Evolutionary conservation across 2,329 filamentous ascomycete species (phyloP).

Genomic region (Juglanconis sp.): DNA sequence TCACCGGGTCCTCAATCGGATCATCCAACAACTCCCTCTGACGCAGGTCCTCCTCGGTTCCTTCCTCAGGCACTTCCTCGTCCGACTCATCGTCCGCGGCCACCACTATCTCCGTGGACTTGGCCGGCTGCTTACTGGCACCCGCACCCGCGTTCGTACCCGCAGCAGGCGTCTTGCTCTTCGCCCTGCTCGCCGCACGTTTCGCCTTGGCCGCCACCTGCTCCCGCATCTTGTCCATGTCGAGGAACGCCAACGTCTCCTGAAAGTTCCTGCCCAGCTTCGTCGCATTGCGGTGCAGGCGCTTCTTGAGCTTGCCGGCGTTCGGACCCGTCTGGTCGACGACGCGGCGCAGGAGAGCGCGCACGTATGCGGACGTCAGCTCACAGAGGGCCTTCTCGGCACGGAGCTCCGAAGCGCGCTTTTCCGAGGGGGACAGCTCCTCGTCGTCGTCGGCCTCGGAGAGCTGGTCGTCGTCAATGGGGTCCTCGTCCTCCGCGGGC

Average conservation of each 20-base stretch:
- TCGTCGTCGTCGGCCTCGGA: conserved; percentile 57
- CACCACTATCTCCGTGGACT: conserved; percentile 44
- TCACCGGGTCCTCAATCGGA: conserved; percentile 32
- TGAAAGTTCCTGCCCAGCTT: conserved; percentile 82
- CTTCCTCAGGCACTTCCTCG: conserved; percentile 50
- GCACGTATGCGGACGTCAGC: conserved; percentile 78
- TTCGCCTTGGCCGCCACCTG: conserved; percentile 37
- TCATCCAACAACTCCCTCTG: conserved; percentile 53
- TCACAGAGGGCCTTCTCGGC: conserved; percentile 85
- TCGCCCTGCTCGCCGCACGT: conserved; percentile 30
- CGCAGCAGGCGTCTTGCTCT: conserved; percentile 33
- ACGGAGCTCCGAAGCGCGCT: conserved; percentile 64
- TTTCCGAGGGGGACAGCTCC: conserved; percentile 53
- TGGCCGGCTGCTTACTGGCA: conserved; percentile 32
- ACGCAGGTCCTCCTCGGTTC: conserved; percentile 55
- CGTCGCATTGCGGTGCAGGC: conserved; percentile 75
- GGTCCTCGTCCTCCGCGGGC: conserved; percentile 70
- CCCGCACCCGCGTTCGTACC: conserved; percentile 21
- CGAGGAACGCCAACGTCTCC: conserved; percentile 77
- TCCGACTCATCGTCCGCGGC: conserved; percentile 41
- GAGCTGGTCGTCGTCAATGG: conserved; percentile 61
- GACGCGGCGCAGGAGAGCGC: conserved; percentile 72
- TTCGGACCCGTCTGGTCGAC: conserved; percentile 63
- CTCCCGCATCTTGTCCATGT: conserved; percentile 60
- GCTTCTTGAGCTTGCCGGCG: conserved; percentile 62